These are phyloP conservation scores for Cercospora berteroae DNA, from an alignment of 2,329 filamentous ascomycete species.

Conservation along the genomic window DNA sequence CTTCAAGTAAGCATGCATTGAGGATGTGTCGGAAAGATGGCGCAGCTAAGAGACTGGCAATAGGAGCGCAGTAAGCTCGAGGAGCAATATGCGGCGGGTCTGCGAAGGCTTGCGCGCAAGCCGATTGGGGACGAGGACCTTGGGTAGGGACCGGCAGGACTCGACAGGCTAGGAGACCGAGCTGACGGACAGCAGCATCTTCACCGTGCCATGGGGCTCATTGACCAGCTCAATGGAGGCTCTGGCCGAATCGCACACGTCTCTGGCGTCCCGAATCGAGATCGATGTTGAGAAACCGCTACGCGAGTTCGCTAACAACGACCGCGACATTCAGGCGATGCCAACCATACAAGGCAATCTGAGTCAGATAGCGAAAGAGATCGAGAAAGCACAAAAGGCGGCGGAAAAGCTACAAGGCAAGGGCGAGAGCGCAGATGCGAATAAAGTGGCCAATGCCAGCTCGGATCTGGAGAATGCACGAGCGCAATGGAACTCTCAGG, in stretches of 20 bases:
- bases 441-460: slow-evolving; percentile 73
- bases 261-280: slow-evolving; percentile 77
- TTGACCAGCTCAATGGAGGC: slow-evolving; percentile 76
- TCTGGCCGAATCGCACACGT: slow-evolving; percentile 78
- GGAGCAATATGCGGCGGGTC: slow-evolving; percentile 78
- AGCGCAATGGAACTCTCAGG: slow-evolving; percentile 88
- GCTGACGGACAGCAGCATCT: slow-evolving; percentile 61
- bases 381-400: slow-evolving; percentile 80
- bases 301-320: slow-evolving; percentile 68
- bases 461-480: slow-evolving; percentile 73
- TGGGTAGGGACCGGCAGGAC: slow-evolving; percentile 59
- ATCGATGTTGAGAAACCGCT: slow-evolving; percentile 83
- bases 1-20: slow-evolving; percentile 67
- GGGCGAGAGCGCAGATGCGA: slow-evolving; percentile 70
- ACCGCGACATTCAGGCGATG: slow-evolving; percentile 76
- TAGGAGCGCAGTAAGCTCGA: slow-evolving; percentile 92
- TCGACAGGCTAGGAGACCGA: slow-evolving; percentile 6
- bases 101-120: slow-evolving; percentile 72
- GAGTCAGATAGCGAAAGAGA: slow-evolving; percentile 73
- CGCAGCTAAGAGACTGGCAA: slow-evolving; percentile 13
- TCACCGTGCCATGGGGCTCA: slow-evolving; percentile 85
- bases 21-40: slow-evolving; percentile 1
- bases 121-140: slow-evolving; percentile 66
- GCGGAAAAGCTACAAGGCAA: slow-evolving; percentile 81
- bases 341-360: slow-evolving; percentile 79